Evolutionary conservation across 306 rosid genomes (phyloP), one percentile per base, ranked within the genome.

Genomic region (Pyrus bretschneideri): DNA sequence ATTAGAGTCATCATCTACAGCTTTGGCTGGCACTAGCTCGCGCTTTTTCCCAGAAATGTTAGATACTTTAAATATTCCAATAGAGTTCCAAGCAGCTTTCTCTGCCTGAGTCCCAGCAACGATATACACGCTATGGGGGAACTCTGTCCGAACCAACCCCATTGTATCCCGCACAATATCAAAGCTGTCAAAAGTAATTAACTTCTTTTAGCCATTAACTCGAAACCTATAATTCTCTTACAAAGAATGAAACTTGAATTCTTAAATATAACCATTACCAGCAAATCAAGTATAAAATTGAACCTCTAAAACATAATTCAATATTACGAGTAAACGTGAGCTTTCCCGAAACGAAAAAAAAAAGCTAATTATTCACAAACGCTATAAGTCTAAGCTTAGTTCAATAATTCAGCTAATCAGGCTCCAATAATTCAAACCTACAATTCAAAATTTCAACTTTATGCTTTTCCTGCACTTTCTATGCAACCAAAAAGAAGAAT

Each of bases 71-170:
- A 89, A 95, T 80, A 95, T 88, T 59, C 97, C 96, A 81, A 95
- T 82, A 62, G 91, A 92, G 76, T 95, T 95, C 90, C 87, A 85
- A 19, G 92, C 81, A 78, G 96, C 72, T 79, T 90, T 85, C 80
- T 90, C 96, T 21, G 98, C 97, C 98, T 95, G 99, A 72, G 99
- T 92, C 76, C 99, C 99, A 9, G 99, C 85, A 61, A 95, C 80
- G 73, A 95, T 84, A 82, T 90, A 95, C 23, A 88, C 86, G 0
- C 93, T 84, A 67, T 95, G 97, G 2, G 97, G 96, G 84, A 92
- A 95, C 73, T 90, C 97, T 33, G 88, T 89, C 58, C 93, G 88
- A 65, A 87, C 91, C 75, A 95, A 75, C 18, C 97, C 97, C 80
- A 89, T 62, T 11, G 91, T 77, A 72, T 92, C 99, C 59, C 85